Evolutionary conservation across 2,329 filamentous ascomycete genomes (phyloP), one percentile per base, ranked within the genome.

Genomic region (Epichloe gansuensis): DNA sequence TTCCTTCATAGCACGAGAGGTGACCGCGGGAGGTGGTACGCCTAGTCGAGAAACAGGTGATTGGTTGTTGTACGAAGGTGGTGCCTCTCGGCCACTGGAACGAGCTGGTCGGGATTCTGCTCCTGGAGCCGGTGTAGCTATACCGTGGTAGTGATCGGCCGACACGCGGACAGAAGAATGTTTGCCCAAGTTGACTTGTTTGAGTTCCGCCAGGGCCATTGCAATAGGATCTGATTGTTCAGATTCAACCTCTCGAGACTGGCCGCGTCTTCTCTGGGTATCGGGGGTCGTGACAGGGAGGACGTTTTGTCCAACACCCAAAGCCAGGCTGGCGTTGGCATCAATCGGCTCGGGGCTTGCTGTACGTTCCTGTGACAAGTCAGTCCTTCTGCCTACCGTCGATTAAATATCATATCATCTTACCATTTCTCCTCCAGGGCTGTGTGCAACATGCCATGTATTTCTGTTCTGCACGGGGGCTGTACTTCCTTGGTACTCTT

Each of bases 281-380:
- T 91, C 87, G 0, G 88, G 85, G 8, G 86, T 86, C 12, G 87
- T 86, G 9, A 98, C 91, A 53, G 95, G 84, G 62, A 98, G 95
- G 11, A 98, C 89, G 61, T 98, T 98, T 61, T 94, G 89, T 7
- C 93, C 93, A 52, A 98, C 81, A 62, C 96, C 96, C 31, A 98
- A 76, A 56, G 95, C 91, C 61, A 97, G 83, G 65, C 86, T 95
- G 41, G 91, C 90, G 56, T 93, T 85, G 52, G 91, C 91, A 63
- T 96, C 93, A 39, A 93, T 91, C 1, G 87, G 86, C 51, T 94
- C 88, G 3, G 88, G 89, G 61, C 89, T 94, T 13, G 71, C 70
- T 8, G 73, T 72, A 15, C 74, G 71, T 41, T 76, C 71, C 9
- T 67, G 60, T 13, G 67, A 8, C 13, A n/a, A 28, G 39, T 55